A percentile compares a stretch with the other conserved stretches of the same genome.
phyloP scores from a whole-genome alignment of 2,329 filamentous ascomycete species.

The Neocatenulostroma microsporum region DNA sequence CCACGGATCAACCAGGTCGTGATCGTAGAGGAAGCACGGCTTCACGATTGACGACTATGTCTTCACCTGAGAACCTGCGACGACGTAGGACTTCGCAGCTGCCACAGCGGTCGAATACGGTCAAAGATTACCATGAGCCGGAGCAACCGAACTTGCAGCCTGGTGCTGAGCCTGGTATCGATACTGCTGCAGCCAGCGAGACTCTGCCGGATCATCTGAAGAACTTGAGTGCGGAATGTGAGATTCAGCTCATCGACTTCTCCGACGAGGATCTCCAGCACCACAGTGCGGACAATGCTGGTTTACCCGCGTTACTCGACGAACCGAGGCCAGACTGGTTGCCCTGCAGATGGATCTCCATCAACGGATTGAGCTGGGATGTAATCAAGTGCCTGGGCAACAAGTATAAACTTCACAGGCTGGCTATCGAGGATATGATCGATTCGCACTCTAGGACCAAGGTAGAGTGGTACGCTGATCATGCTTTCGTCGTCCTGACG shows the following conservation, averaged over 20 bases:
- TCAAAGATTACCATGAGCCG: constrained; percentile 37
- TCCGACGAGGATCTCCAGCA: constrained; percentile 59
- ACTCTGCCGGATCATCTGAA: constrained; percentile 27
- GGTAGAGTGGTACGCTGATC: constrained; percentile 73
- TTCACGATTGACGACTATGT: constrained; percentile 2
- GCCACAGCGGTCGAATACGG: constrained; percentile 35
- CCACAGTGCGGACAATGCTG: constrained; percentile 62
- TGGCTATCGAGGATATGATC: constrained; percentile 86
- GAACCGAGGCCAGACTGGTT: constrained; percentile 60
- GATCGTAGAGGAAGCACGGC: constrained; percentile 7
- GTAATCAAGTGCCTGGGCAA: constrained; percentile 75
- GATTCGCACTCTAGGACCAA: constrained; percentile 81
- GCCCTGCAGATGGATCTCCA: constrained; percentile 88
- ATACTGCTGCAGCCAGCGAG: constrained; percentile 36
- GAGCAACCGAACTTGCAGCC: constrained; percentile 32
- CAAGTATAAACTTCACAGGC: constrained; percentile 68
- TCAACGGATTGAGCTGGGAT: constrained; percentile 94
- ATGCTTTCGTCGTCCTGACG: constrained; percentile 66
- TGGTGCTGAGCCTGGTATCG: constrained; percentile 45
- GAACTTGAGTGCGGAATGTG: constrained; percentile 56
- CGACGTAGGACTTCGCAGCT: too few relatives aligned
- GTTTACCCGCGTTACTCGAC: constrained; percentile 60
- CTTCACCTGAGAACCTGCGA: constrained; percentile 3
- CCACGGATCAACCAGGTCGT: not conserved
- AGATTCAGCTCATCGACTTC: constrained; percentile 85